Evolutionary conservation across 2,329 filamentous ascomycete species (phyloP).

Genomic region (Alternaria atra): DNA sequence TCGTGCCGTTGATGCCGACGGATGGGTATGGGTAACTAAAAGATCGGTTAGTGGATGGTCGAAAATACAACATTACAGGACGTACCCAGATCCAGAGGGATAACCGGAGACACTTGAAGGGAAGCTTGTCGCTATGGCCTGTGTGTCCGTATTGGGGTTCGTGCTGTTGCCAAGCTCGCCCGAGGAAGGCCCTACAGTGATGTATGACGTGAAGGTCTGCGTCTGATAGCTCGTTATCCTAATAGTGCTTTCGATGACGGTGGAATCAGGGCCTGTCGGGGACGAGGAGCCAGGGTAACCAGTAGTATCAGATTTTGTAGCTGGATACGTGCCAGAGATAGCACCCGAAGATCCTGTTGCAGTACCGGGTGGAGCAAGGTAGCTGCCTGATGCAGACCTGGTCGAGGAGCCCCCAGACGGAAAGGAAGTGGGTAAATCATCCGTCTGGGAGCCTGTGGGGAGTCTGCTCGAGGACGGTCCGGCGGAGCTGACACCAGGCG

Average conservation of each 20-base stretch:
- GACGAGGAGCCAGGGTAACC: conserved; percentile 14
- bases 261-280: conserved; percentile 17
- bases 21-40: conserved; percentile 28
- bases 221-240: conserved; percentile 39
- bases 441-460: not conserved
- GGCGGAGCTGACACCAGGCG: not conserved
- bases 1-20: conserved; percentile 32
- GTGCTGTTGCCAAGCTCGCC: conserved; percentile 17
- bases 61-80: not conserved
- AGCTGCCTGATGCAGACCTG: conserved; percentile 1
- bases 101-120: conserved; percentile 26
- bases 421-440: not conserved
- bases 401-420: not conserved
- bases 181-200: conserved; percentile 22
- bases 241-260: conserved; percentile 29
- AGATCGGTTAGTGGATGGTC: conserved; percentile 11
- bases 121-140: conserved; percentile 29
- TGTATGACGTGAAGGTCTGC: conserved; percentile 30
- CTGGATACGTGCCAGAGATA: conserved; percentile 17
- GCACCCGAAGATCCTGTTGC: conserved; percentile 8
- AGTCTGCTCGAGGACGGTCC: not conserved
- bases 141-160: conserved; percentile 19
- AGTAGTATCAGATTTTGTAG: conserved; percentile 20
- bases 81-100: conserved; percentile 42
- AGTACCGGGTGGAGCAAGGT: not conserved